Conservation (phyloP, 768 basidiomycete species). For the Psilocybe cubensis region DNA sequence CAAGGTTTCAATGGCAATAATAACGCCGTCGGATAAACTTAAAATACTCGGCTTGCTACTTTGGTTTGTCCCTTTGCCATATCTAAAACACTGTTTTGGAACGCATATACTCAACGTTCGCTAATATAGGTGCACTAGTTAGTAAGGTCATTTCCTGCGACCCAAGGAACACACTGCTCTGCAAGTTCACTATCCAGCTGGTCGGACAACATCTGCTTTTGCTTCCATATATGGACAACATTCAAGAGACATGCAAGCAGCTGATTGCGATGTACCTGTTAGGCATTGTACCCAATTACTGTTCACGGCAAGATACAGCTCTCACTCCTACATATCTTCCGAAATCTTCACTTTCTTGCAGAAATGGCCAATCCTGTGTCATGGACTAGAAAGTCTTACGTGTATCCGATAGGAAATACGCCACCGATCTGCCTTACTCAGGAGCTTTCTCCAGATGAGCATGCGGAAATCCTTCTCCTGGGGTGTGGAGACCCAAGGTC, state of each 20-base stretch:
- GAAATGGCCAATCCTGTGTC: slow-evolving; percentile 47
- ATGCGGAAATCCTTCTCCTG: slow-evolving; percentile 53
- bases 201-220: no score
- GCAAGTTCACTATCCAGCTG: no score
- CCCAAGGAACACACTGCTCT: no score
- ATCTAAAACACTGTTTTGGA: background rate
- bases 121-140: no score
- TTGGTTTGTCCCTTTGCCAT: background rate
- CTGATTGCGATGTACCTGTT: background rate
- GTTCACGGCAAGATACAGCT: no score
- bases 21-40: background rate
- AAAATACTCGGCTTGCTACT: background rate
- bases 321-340: background rate
- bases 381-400: slow-evolving; percentile 48
- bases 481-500: slow-evolving; percentile 62
- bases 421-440: slow-evolving; percentile 53
- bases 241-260: background rate
- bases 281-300: no score
- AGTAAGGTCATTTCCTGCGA: no score
- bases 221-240: background rate
- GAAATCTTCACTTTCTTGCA: background rate
- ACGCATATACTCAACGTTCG: no score
- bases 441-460: slow-evolving; percentile 47
- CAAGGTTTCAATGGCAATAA: no score
- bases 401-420: slow-evolving; percentile 67